Conservation (phyloP, 2,329 filamentous ascomycete species). For the Cytospora leucostoma region DNA sequence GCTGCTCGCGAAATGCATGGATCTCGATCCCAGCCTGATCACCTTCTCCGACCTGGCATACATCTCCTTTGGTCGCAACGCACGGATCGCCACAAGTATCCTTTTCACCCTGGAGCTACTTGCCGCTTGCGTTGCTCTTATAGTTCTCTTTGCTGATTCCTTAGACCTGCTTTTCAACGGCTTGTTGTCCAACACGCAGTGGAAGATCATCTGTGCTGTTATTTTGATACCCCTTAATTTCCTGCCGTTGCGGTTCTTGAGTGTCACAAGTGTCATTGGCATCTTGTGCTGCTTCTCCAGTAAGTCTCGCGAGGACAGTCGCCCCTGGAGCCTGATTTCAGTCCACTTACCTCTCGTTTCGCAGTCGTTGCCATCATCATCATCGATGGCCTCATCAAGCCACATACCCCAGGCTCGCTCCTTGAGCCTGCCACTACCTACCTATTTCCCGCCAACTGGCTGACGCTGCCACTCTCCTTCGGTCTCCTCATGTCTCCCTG, state of each 20-base stretch:
- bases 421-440: conserved; percentile 77
- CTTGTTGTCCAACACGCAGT: conserved; percentile 63
- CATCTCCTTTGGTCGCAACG: conserved; percentile 81
- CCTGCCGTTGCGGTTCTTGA: conserved; percentile 78
- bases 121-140: conserved; percentile 83
- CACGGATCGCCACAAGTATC: conserved; percentile 78
- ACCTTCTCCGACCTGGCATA: conserved; percentile 94
- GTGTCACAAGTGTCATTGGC: conserved; percentile 89
- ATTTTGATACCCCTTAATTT: conserved; percentile 82
- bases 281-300: conserved; percentile 87
- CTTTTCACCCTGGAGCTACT: conserved; percentile 87
- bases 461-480: conserved; percentile 82
- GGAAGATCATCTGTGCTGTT: conserved; percentile 83
- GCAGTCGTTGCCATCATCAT: conserved; percentile 82
- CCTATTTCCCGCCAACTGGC: conserved; percentile 83
- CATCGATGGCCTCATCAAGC: conserved; percentile 83
- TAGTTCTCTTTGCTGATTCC: conserved; percentile 93
- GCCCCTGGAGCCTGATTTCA: background rate
- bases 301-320: conserved; percentile 49
- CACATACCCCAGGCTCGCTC: conserved; percentile 77
- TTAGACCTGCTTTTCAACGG: conserved; percentile 76
- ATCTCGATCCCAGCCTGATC: conserved; percentile 80
- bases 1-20: conserved; percentile 83
- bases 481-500: conserved; percentile 82
- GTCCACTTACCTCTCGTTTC: conserved; percentile 16